Evolutionary conservation across 129 eudicot species (phyloP).

Genomic region (Chrysanthemum makinoi): DNA sequence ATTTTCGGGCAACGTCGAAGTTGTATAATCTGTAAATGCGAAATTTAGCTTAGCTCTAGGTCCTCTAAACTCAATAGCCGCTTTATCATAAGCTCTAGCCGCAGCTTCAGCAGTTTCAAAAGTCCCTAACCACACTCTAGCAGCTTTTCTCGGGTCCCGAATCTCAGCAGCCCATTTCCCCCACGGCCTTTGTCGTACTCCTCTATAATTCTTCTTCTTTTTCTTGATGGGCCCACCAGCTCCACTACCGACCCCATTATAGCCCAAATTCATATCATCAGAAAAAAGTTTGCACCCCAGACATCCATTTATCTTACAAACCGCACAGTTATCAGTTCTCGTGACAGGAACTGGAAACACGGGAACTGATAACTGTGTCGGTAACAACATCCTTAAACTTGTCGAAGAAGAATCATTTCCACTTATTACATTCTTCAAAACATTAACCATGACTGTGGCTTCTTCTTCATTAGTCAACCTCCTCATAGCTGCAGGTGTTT

Average conservation of each 20-base stretch:
- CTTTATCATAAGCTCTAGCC: conserved; percentile 63
- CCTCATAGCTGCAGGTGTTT: conserved; percentile 6
- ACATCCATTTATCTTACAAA: conserved; percentile 59
- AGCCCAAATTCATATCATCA: conserved; percentile 27
- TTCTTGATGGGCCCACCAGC: conserved; percentile 35
- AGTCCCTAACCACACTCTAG: conserved; percentile 76
- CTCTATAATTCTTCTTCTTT: conserved; percentile 82
- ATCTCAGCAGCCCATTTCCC: conserved; percentile 90
- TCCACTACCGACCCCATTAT: not conserved
- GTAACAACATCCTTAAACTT: not conserved
- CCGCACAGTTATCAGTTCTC: conserved; percentile 39
- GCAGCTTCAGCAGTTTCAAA: conserved; percentile 81
- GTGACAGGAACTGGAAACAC: conserved; percentile 22
- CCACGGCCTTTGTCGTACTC: conserved; percentile 77
- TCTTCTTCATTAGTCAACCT: conserved; percentile 57
- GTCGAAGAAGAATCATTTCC: conserved; percentile 30
- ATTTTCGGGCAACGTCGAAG: conserved; percentile 7
- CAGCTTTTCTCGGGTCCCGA: conserved; percentile 67
- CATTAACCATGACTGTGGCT: conserved; percentile 50
- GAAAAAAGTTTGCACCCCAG: conserved; percentile 62
- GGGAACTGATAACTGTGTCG: not conserved
- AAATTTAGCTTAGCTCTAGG: conserved; percentile 70
- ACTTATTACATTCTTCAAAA: conserved; percentile 48
- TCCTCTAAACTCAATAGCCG: conserved; percentile 71
- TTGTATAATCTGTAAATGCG: conserved; percentile 40